Percentiles rank a stretch among this genome's conserved stretches.
Evolutionary conservation across 2,329 filamentous ascomycete species (phyloP).

Genomic region (Penicillium sp.): DNA sequence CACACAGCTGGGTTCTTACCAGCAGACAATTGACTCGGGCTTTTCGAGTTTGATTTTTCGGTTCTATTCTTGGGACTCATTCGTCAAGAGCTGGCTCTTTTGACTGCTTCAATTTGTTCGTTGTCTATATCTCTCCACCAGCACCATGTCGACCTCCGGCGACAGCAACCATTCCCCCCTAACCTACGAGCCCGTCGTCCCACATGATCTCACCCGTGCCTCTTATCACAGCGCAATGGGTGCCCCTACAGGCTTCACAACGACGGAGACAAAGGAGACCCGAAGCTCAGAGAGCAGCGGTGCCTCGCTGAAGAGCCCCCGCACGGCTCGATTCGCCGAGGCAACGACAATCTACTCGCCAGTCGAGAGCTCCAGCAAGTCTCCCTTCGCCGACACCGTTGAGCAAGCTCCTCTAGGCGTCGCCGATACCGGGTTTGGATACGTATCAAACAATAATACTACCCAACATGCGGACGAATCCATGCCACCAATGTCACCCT

Average conservation of each 20-base stretch:
- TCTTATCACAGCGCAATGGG: constrained; percentile 33
- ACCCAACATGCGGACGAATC: constrained; percentile 51
- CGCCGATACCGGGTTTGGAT: constrained; percentile 89
- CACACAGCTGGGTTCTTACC: constrained; percentile 9
- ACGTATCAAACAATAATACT: constrained; percentile 64
- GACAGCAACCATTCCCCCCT: constrained; percentile 30
- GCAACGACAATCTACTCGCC: constrained; percentile 65
- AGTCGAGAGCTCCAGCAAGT: constrained; percentile 48
- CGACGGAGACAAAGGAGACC: constrained; percentile 23
- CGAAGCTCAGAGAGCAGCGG: constrained; percentile 33
- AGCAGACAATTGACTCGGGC: constrained; percentile 12
- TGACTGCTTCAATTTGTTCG: constrained; percentile 13
- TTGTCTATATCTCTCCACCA: constrained; percentile 1
- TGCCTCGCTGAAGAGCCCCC: constrained; percentile 51
- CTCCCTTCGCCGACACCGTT: constrained; percentile 55
- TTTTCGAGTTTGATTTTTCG: not conserved
- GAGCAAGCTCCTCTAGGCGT: constrained; percentile 54
- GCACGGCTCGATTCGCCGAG: constrained; percentile 64
- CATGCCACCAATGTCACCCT: constrained; percentile 71
- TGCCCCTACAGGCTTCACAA: constrained; percentile 13
- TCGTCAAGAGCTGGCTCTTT: constrained; percentile 39
- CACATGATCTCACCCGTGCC: constrained; percentile 37
- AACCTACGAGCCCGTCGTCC: constrained; percentile 38
- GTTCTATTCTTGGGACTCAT: not conserved
- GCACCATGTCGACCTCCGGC: constrained; percentile 26